A percentile compares a stretch with the other conserved stretches of the same genome.
phyloP scores from a whole-genome alignment of 2,329 filamentous ascomycete genomes.

The Aspergillus ochraceus region DNA sequence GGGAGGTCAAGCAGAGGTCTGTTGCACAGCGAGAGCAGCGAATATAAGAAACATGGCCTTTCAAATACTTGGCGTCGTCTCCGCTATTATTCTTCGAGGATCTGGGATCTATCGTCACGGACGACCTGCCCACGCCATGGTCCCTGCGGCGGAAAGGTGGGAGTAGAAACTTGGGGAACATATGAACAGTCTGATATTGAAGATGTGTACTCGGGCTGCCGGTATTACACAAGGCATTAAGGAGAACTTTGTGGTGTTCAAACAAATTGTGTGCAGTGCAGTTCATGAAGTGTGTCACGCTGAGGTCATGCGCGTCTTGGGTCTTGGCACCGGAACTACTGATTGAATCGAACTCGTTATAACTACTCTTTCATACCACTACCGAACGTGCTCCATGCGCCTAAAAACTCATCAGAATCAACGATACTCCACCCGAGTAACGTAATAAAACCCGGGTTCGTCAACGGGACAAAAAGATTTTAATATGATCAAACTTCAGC shows the following conservation, averaged over 20 bases:
- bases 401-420: too few relatives aligned
- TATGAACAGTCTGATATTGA: background rate
- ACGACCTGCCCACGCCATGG: constrained; percentile 12
- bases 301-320: constrained; percentile 6
- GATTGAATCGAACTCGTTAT: too few relatives aligned
- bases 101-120: background rate
- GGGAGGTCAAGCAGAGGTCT: constrained; percentile 58
- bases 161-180: constrained; percentile 55
- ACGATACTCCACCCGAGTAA: too few relatives aligned
- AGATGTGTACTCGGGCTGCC: background rate
- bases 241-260: too few relatives aligned
- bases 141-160: constrained; percentile 47
- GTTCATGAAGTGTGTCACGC: background rate
- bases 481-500: constrained; percentile 66
- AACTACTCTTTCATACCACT: too few relatives aligned
- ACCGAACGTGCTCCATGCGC: too few relatives aligned
- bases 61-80: constrained; percentile 39
- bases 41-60: constrained; percentile 54
- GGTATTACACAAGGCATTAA: too few relatives aligned
- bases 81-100: constrained; percentile 3
- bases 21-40: constrained; percentile 60
- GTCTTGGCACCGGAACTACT: background rate
- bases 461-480: background rate
- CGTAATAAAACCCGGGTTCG: too few relatives aligned
- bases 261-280: too few relatives aligned